Evolutionary conservation across 2,329 filamentous ascomycete species (phyloP).

Genomic region (Nemania sp.): DNA sequence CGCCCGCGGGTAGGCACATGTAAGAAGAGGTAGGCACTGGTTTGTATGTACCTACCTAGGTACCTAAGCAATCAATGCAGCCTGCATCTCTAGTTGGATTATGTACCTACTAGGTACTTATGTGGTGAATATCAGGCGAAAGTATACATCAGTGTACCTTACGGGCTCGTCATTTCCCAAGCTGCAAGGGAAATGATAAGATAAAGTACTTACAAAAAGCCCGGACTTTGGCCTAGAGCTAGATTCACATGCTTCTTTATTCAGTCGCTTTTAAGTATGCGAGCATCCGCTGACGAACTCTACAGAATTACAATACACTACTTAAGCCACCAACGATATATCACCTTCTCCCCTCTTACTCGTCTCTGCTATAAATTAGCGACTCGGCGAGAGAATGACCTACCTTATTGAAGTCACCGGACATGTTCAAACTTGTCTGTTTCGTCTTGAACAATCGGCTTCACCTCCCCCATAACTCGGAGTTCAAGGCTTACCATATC

Average conservation of each 20-base stretch:
- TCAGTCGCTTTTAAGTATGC: neutral
- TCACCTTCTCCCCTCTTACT: too few species aligned
- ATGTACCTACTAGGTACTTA: neutral
- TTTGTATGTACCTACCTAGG: neutral
- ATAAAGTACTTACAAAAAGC: too few species aligned
- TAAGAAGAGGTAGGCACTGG: too few species aligned
- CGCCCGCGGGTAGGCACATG: too few species aligned
- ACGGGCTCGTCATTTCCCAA: too few species aligned
- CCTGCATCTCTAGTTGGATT: neutral
- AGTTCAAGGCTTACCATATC: neutral
- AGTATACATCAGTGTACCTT: neutral
- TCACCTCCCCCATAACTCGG: neutral
- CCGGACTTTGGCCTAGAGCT: too few species aligned
- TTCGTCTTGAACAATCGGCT: neutral
- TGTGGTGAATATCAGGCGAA: neutral
- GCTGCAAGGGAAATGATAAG: too few species aligned
- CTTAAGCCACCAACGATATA: too few species aligned
- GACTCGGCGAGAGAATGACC: neutral
- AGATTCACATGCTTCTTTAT: neutral
- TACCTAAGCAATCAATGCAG: neutral
- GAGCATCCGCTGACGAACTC: too few species aligned
- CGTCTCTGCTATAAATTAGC: too few species aligned
- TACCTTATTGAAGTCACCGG: neutral
- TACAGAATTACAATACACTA: too few species aligned
- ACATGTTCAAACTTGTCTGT: neutral